Evolutionary conservation across 2,329 filamentous ascomycete genomes (phyloP).

Genomic region (Monilinia fructigena): DNA sequence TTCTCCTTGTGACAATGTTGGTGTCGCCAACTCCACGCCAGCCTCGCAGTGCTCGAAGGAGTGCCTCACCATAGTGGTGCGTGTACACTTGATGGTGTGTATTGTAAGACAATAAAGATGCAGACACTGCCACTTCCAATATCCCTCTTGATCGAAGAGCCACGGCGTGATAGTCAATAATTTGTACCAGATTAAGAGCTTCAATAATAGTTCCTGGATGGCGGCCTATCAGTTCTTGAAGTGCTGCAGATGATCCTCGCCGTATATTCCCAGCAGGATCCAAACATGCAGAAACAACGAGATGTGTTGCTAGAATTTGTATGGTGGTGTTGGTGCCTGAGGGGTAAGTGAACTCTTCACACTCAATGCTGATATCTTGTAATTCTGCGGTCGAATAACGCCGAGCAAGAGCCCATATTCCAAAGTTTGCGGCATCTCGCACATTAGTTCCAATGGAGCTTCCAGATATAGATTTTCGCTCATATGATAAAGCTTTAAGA

Average conservation of each 20-base stretch:
- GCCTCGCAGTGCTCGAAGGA: slow-evolving; percentile 69
- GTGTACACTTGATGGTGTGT: slow-evolving; percentile 53
- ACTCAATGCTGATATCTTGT: slow-evolving; percentile 49
- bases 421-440: slow-evolving; percentile 92
- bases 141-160: slow-evolving; percentile 83
- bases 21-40: slow-evolving; percentile 88
- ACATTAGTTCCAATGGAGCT: slow-evolving; percentile 84
- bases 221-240: slow-evolving; percentile 90
- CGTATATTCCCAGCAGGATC: slow-evolving; percentile 93
- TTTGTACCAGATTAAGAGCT: slow-evolving; percentile 71
- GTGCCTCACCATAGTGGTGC: slow-evolving; percentile 46
- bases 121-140: slow-evolving; percentile 68
- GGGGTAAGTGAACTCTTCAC: slow-evolving; percentile 37
- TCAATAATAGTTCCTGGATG: slow-evolving; percentile 81
- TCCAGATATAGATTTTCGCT: slow-evolving; percentile 84
- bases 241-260: slow-evolving; percentile 84
- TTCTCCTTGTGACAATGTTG: slow-evolving; percentile 70
- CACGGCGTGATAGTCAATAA: slow-evolving; percentile 89
- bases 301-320: slow-evolving; percentile 75
- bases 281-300: slow-evolving; percentile 78
- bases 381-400: slow-evolving; percentile 82
- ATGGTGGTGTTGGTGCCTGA: slow-evolving; percentile 47
- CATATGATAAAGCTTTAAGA: slow-evolving; percentile 78
- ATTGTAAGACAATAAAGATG: slow-evolving; percentile 58
- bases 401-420: slow-evolving; percentile 87